A percentile compares a stretch with the other conserved stretches of the same genome.
Evolutionary conservation across 441 rosid species (phyloP).

Genomic region (Lepidium campestre): DNA sequence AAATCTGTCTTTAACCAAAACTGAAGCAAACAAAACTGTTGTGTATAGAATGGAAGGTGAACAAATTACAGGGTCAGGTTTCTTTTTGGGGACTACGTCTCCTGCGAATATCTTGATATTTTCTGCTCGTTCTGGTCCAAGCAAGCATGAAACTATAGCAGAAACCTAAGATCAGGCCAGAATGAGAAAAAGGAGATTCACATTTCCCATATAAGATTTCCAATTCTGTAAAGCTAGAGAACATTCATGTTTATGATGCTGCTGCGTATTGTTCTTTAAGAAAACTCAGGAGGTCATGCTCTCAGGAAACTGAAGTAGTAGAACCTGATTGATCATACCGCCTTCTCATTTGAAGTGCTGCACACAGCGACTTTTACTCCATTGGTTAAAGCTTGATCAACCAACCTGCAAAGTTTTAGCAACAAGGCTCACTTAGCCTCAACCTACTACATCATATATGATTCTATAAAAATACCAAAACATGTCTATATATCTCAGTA

Average conservation of each 20-base stretch:
- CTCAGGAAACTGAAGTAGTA: constrained; percentile 32
- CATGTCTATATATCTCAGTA: background rate
- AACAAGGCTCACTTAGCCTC: constrained; percentile 4
- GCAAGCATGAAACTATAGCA: constrained; percentile 82
- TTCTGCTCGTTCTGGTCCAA: constrained; percentile 84
- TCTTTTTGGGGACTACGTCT: constrained; percentile 90
- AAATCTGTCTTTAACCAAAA: background rate
- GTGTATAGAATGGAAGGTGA: background rate
- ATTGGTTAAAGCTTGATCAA: constrained; percentile 82
- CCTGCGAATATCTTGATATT: constrained; percentile 90
- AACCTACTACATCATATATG: background rate
- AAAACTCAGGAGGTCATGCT: background rate
- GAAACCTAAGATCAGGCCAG: constrained; percentile 56
- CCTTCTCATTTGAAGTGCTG: constrained; percentile 98
- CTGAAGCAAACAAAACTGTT: background rate
- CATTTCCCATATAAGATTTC: background rate
- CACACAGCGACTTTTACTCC: constrained; percentile 91
- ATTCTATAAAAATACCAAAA: background rate
- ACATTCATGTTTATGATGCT: background rate
- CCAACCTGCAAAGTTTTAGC: constrained; percentile 44
- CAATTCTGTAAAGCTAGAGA: background rate
- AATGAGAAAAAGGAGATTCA: background rate
- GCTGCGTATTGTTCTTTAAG: background rate
- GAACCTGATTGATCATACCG: constrained; percentile 82
- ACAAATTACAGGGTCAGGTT: constrained; percentile 75